Evolutionary conservation across 805 yeast species (phyloP).

Genomic region (Candida cerambycidarum): DNA sequence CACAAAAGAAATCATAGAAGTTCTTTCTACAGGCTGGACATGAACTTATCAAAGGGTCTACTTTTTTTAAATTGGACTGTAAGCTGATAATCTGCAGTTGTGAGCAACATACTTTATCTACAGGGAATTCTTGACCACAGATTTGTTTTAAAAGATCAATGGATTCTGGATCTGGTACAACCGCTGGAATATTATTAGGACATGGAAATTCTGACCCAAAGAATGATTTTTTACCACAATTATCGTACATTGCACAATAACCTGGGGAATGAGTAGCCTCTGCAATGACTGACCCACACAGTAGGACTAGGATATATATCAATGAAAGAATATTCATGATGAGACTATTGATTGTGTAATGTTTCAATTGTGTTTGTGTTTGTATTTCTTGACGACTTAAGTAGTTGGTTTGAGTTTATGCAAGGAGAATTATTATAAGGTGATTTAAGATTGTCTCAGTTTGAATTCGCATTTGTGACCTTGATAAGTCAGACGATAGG

Average conservation of each 20-base stretch:
- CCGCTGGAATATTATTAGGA: constrained; percentile 54
- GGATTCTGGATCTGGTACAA: constrained; percentile 45
- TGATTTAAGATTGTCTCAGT: no score
- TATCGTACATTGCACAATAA: constrained; percentile 55
- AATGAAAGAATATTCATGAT: not conserved
- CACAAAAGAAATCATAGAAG: constrained; percentile 80
- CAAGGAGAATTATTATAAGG: no score
- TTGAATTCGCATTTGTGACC: no score
- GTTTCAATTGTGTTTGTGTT: no score
- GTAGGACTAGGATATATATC: not conserved
- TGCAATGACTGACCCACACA: not conserved
- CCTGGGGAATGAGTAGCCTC: constrained; percentile 24
- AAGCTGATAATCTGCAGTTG: constrained; percentile 57
- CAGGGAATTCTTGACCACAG: constrained; percentile 73
- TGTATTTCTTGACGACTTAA: no score
- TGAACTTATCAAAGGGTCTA: constrained; percentile 42
- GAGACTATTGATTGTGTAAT: not conserved
- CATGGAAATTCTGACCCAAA: constrained; percentile 85
- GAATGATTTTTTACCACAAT: constrained; percentile 75
- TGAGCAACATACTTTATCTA: constrained; percentile 66
- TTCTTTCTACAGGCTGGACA: constrained; percentile 91
- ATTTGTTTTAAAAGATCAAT: constrained; percentile 48
- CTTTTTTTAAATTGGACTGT: constrained; percentile 47
- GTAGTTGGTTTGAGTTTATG: no score
- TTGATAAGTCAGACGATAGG: no score